Percentiles rank a stretch among this genome's conserved stretches.
These are phyloP conservation scores for Wickerhamiella spandovensis DNA, from an alignment of 805 yeast genomes.

Conservation along the genomic window DNA sequence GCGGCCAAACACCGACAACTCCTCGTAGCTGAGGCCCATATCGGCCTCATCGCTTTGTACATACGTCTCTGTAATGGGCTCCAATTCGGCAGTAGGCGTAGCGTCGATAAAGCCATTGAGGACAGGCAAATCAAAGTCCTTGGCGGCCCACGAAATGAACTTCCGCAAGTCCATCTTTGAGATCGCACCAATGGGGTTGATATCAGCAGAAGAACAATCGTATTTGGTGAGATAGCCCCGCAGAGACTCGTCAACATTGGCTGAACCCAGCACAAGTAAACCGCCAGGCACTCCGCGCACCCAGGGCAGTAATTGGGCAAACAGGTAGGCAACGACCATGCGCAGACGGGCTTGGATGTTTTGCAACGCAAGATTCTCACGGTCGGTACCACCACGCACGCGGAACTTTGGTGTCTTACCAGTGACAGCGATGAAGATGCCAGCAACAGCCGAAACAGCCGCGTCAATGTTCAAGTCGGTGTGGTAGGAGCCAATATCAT, in stretches of 20 bases:
- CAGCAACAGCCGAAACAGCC: constrained; percentile 58
- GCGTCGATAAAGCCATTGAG: constrained; percentile 71
- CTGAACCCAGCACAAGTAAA: constrained; percentile 81
- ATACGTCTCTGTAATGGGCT: constrained; percentile 83
- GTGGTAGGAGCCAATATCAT: constrained; percentile 74
- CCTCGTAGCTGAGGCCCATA: constrained; percentile 98
- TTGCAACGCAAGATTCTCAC: constrained; percentile 88
- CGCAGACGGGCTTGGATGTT: constrained; percentile 92
- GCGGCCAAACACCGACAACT: constrained; percentile 78
- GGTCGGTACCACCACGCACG: constrained; percentile 84
- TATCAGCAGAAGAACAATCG: constrained; percentile 94
- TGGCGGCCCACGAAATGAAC: constrained; percentile 70
- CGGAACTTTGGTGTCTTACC: constrained; percentile 82
- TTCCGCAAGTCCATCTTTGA: constrained; percentile 85
- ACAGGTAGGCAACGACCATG: constrained; percentile 86
- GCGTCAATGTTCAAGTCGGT: constrained; percentile 85
- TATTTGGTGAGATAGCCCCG: constrained; percentile 94
- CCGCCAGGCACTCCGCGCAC: constrained; percentile 70
- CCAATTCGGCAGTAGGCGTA: constrained; percentile 95
- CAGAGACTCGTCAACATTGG: constrained; percentile 93
- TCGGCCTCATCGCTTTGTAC: constrained; percentile 95
- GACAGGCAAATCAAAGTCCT: constrained; percentile 60
- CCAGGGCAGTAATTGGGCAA: constrained; percentile 95
- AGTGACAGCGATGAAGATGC: constrained; percentile 75
- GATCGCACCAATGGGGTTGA: constrained; percentile 97